Conservation (phyloP, 2,329 filamentous ascomycete genomes). For the Fusarium tuaranense region DNA sequence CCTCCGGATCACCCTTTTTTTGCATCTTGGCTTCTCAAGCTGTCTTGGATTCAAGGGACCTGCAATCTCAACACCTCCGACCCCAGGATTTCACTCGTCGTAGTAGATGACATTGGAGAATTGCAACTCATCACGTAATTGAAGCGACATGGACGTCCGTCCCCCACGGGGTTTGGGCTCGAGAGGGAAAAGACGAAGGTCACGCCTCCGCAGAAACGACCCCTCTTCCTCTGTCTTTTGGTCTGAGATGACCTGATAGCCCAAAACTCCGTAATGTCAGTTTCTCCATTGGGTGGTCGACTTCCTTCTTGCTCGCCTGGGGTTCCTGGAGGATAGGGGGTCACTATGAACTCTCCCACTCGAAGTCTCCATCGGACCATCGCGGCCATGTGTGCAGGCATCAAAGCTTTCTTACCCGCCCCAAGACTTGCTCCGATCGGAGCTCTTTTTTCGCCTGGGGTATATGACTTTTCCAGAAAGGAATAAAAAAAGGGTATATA, state of each 20-base stretch:
- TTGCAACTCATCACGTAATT: constrained; percentile 32
- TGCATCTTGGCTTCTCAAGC: not conserved
- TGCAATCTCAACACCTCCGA: constrained; percentile 10
- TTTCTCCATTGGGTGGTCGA: constrained; percentile 12
- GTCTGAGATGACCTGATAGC: not conserved
- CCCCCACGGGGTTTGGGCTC: constrained; percentile 32
- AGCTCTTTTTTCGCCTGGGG: constrained; percentile 27
- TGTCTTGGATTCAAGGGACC: constrained; percentile 10
- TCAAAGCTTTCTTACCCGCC: constrained; percentile 32
- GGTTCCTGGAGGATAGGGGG: constrained; percentile 1
- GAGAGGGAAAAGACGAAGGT: not conserved
- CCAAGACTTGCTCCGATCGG: constrained; percentile 32
- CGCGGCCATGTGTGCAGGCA: not conserved
- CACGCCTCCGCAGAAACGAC: not conserved
- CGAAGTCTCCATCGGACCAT: constrained; percentile 21
- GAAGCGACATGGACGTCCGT: not conserved
- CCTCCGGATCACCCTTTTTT: constrained; percentile 4
- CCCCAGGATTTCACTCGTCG: not conserved
- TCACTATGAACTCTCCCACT: not conserved
- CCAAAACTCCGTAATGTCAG: constrained; percentile 9
- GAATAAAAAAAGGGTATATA: constrained; percentile 26
- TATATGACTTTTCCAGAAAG: not conserved
- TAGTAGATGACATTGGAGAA: not conserved
- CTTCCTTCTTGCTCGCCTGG: not conserved
- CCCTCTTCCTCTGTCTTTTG: not conserved